Percentiles rank a stretch among this genome's conserved stretches.
These are phyloP conservation scores for Hypholoma sublateritium DNA, from an alignment of 768 basidiomycete species.

Conservation along the genomic window DNA sequence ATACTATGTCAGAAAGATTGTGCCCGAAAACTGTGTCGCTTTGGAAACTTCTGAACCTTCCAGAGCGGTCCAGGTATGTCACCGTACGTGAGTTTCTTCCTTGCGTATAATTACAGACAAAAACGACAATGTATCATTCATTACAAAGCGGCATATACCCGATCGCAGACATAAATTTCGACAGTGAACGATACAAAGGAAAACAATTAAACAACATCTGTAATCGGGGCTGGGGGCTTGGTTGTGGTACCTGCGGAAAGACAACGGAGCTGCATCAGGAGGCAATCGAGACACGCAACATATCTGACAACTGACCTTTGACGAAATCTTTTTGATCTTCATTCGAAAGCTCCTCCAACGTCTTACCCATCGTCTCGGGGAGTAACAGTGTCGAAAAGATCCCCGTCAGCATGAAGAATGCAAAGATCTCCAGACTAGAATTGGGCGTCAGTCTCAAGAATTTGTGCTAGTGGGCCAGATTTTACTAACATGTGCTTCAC, in stretches of 20 bases:
- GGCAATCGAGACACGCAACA: not conserved
- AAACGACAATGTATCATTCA: no score
- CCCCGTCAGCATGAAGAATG: constrained; percentile 85
- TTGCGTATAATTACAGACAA: no score
- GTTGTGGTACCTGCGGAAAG: not conserved
- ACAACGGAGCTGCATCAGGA: not conserved
- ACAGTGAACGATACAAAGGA: no score
- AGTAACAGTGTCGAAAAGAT: constrained; percentile 78
- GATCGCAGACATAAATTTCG: no score
- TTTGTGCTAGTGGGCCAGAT: not conserved
- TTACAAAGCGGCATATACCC: no score
- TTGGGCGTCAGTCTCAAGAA: constrained; percentile 2
- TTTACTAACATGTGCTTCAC: constrained; percentile 66
- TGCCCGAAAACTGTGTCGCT: no score
- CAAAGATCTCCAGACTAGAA: constrained; percentile 72
- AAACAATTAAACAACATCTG: no score
- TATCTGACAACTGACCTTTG: constrained; percentile 16
- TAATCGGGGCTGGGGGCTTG: not conserved
- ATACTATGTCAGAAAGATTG: no score
- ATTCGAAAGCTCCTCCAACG: constrained; percentile 73
- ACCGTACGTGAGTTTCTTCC: no score
- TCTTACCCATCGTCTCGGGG: constrained; percentile 71
- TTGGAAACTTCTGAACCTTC: no score
- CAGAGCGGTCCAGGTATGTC: no score
- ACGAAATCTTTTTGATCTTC: constrained; percentile 69